phyloP scores from a whole-genome alignment of 2,329 filamentous ascomycete species.

The Epichloe festucae region DNA sequence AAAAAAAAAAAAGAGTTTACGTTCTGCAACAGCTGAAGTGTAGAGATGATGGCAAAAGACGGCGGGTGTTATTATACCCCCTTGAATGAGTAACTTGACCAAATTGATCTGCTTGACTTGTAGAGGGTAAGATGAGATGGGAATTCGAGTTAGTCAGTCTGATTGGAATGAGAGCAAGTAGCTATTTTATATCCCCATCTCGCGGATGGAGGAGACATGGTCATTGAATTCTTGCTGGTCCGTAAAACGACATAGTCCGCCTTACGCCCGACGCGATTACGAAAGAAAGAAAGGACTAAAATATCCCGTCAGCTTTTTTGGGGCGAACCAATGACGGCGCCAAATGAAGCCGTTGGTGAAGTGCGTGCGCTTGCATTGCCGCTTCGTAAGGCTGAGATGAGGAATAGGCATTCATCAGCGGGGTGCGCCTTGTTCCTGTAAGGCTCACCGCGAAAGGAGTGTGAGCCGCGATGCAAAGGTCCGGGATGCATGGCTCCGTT shows the following conservation, averaged over 20 bases:
- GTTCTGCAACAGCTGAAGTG: background rate
- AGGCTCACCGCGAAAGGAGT: background rate
- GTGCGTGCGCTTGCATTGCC: background rate
- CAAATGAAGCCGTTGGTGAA: background rate
- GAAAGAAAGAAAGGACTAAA: background rate
- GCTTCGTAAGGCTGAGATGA: background rate
- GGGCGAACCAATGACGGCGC: background rate
- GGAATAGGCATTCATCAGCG: background rate
- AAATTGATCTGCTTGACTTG: background rate
- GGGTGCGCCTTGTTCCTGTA: background rate
- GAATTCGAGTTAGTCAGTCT: background rate
- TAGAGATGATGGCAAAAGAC: background rate
- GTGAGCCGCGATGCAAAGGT: no score
- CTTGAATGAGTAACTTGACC: background rate
- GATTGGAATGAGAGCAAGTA: background rate
- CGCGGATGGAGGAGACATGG: no score
- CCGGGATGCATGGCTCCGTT: no score
- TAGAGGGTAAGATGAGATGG: background rate
- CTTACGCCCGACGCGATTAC: background rate
- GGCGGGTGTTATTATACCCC: no score
- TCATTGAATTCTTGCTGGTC: background rate
- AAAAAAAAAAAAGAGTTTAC: no score
- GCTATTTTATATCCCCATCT: background rate
- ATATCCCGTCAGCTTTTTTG: background rate
- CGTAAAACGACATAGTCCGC: background rate